Conservation (phyloP, 129 eudicot species). For the Ambrosia trifida region DNA sequence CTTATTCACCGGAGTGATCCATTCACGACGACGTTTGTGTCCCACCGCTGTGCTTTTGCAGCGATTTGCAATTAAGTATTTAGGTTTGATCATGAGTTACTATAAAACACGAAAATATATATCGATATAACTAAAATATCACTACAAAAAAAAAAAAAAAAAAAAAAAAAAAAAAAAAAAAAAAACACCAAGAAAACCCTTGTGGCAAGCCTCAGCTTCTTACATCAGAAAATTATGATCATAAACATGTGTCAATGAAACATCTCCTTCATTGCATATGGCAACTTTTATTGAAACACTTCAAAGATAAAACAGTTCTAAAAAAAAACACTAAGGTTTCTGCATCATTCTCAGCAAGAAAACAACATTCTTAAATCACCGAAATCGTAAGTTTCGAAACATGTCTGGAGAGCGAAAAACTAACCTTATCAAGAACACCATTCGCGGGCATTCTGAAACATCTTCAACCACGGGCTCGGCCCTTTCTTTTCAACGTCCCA, state of each 20-base stretch:
- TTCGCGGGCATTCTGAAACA: conserved; percentile 92
- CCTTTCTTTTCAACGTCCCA: conserved; percentile 93
- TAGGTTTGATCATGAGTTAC: no score
- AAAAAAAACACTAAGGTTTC: conserved; percentile 3
- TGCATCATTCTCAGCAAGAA: conserved; percentile 8
- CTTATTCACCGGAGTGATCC: no score
- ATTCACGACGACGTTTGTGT: no score
- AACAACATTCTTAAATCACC: not conserved
- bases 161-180: no score
- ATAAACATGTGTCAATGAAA: not conserved
- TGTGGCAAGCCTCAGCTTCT: no score
- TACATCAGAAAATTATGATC: no score
- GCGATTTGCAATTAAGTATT: no score
- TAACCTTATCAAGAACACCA: conserved; percentile 67
- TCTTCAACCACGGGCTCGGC: conserved; percentile 89
- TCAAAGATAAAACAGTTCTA: not conserved
- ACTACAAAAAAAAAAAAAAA: no score
- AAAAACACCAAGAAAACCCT: no score
- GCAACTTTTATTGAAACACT: not conserved
- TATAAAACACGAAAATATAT: no score
- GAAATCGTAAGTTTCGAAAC: not conserved
- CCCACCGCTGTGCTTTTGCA: no score
- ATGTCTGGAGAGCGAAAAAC: not conserved
- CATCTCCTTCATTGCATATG: not conserved
- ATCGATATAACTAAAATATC: no score